Evolutionary conservation across 192 early-diverging fungal species (phyloP), one percentile per base, ranked within the genome.

Genomic region (Coemansia umbellata): DNA sequence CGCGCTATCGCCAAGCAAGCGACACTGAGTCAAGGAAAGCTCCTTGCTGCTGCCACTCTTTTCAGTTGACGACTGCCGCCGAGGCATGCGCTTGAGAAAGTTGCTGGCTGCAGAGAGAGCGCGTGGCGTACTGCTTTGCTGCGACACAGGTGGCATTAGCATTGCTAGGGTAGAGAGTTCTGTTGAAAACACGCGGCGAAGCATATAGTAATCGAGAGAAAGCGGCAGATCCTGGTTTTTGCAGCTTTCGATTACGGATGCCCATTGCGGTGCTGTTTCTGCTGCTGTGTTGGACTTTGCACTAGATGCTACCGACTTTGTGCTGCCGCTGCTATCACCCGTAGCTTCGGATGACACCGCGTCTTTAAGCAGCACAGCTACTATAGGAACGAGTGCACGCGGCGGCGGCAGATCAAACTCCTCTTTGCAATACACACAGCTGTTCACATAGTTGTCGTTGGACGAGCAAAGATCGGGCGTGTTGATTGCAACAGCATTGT

Each of bases 311-410:
- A 49, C 19, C 4, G 18, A 22, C 24, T 24, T 11, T 13, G 31
- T 21, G 43, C 19, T 15, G 33, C 56, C 40, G 26, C 4, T 14
- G 26, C 43, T 45, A 45, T 45, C 23, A 18, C 55, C 44, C 4
- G 55, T 33, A 6, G 49, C 57, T 31, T 57, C 62, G 4, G 68
- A 39, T 8, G 70, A 57, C 18, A 66, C 64, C 5, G 71, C 71
- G 35, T 74, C 71, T 37, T 74, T 74, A 24, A 74, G 48, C 40
- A 74, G 64, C 36, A 74, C 71, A 6, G 71, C 71, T 18, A 74
- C 60, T n/a, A 74, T 67, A 23, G 72, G 72, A 28, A 75, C 66
- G n/a, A 75, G 50, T 1, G 60, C 48, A 21, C 72, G 55, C 15
- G 65, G 59, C 31, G 72, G 41, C 22, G 72, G 72, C 53, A 74